phyloP scores from a whole-genome alignment of 805 yeast genomes.

The Candida railenensis region DNA sequence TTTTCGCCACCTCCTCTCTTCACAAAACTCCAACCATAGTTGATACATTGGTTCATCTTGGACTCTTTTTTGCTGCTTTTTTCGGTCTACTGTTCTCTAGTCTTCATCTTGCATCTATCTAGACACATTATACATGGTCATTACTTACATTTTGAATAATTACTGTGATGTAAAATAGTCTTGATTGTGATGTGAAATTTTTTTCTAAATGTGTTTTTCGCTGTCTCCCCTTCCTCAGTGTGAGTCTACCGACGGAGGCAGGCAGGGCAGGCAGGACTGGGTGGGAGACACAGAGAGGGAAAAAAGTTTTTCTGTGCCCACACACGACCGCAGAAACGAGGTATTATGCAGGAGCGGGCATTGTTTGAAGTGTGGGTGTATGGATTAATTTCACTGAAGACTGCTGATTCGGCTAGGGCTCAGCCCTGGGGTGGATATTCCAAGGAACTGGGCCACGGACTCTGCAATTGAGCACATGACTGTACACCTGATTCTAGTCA shows the following conservation, averaged over 20 bases:
- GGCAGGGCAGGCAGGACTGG: too few relatives aligned
- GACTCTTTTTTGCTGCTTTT: neutral
- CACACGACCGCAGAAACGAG: conserved; percentile 2
- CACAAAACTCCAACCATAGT: too few relatives aligned
- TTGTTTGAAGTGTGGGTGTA: conserved; percentile 1
- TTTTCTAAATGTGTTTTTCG: neutral
- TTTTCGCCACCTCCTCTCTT: too few relatives aligned
- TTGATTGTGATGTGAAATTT: conserved; percentile 1
- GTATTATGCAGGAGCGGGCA: neutral
- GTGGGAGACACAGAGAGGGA: too few relatives aligned
- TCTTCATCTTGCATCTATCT: neutral
- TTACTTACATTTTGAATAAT: conserved; percentile 6
- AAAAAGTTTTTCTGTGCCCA: conserved; percentile 1
- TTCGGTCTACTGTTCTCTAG: neutral
- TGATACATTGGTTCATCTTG: too few relatives aligned
- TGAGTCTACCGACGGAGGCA: neutral
- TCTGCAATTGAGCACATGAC: neutral
- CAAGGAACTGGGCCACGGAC: neutral
- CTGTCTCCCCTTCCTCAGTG: conserved; percentile 1
- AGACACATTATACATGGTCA: conserved; percentile 1
- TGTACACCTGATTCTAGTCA: neutral
- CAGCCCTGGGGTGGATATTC: neutral
- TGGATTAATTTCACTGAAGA: neutral
- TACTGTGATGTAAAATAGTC: conserved; percentile 2
- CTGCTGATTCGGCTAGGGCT: conserved; percentile 2